phyloP scores from a whole-genome alignment of 371 early-diverging fungal genomes.

The Mucor velutinosus region DNA sequence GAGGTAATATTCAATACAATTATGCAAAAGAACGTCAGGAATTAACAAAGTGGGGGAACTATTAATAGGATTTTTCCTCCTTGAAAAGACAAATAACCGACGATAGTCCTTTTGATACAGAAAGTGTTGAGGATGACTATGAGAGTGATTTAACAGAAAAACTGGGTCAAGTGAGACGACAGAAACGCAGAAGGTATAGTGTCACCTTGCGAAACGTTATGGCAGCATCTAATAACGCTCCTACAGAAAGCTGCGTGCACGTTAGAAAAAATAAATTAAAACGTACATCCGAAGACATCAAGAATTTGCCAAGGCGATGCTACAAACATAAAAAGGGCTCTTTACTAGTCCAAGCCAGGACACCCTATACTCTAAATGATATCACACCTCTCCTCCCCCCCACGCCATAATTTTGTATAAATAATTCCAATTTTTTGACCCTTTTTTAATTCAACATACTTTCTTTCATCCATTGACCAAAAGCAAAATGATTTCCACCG shows the following conservation, averaged over 20 bases:
- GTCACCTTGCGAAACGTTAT: too few species aligned
- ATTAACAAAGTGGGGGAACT: not conserved
- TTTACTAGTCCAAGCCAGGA: not conserved
- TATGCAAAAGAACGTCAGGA: slow-evolving; percentile 3
- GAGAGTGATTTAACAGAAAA: slow-evolving; percentile 8
- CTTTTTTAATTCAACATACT: not conserved
- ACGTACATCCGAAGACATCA: not conserved
- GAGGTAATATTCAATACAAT: slow-evolving; percentile 16
- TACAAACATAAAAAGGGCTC: not conserved
- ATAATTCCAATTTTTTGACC: not conserved
- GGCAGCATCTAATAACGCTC: not conserved
- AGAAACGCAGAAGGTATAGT: slow-evolving; percentile 17
- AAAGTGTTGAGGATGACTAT: not conserved
- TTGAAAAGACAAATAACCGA: not conserved
- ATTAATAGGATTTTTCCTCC: not conserved
- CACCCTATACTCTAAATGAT: not conserved
- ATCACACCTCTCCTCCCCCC: not conserved
- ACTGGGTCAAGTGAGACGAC: not conserved
- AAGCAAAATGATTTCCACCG: not conserved
- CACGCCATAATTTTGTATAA: slow-evolving; percentile 6
- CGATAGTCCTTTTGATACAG: not conserved
- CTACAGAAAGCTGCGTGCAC: slow-evolving; percentile 13
- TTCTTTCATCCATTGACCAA: not conserved
- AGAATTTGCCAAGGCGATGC: not conserved
- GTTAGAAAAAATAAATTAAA: not conserved